Conservation (phyloP, 2,329 filamentous ascomycete genomes). For the Claviceps sp. region DNA sequence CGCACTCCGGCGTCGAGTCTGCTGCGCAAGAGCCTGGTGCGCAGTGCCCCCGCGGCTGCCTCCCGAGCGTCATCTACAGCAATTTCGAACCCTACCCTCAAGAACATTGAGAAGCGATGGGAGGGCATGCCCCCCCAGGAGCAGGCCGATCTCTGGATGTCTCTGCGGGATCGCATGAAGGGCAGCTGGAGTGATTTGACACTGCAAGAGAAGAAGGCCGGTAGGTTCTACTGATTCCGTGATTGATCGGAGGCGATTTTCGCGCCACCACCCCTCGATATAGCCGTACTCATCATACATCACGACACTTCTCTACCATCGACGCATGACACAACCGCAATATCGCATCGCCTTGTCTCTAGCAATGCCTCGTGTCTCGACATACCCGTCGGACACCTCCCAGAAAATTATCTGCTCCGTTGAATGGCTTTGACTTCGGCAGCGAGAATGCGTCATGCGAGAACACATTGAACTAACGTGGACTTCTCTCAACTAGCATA, state of each 20-base stretch:
- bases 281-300: conserved; percentile 13
- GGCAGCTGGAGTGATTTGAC: conserved; percentile 92
- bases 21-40: conserved; percentile 35
- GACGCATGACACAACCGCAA: not conserved
- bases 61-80: conserved; percentile 56
- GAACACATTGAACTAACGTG: conserved; percentile 18
- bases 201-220: conserved; percentile 95
- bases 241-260: conserved; percentile 3
- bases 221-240: conserved; percentile 40
- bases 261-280: conserved; percentile 22
- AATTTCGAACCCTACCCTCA: conserved; percentile 93
- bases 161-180: conserved; percentile 97
- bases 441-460: not conserved
- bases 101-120: conserved; percentile 99
- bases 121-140: conserved; percentile 95
- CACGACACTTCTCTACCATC: conserved; percentile 5
- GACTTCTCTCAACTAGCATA: conserved; percentile 53
- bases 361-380: not conserved
- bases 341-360: not conserved
- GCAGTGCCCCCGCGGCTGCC: conserved; percentile 30
- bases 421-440: not conserved
- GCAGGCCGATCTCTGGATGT: conserved; percentile 99
- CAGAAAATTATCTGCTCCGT: not conserved
- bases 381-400: not conserved
- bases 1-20: conserved; percentile 39